Evolutionary conservation across 2,329 filamentous ascomycete species (phyloP), one percentile per base, ranked within the genome.

Genomic region (Coleophoma cylindrospora): DNA sequence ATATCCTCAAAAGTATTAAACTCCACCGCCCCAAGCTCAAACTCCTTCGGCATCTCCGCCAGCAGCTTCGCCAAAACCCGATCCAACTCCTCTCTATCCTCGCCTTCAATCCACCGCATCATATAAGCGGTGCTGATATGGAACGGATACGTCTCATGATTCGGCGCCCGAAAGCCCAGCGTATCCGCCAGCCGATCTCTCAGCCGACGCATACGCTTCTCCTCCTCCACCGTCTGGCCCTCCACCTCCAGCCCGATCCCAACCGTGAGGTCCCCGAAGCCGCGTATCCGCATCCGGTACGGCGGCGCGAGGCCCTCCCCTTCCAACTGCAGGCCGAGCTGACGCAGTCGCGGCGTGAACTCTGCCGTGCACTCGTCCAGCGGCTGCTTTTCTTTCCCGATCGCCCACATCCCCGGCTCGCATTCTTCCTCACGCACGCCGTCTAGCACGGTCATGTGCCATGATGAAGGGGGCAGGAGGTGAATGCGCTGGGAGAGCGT

Each of bases 1-100:
- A 62, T 62, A 38, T 50, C 56, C 15, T 61, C 57, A 51, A 58
- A 61, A 14, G 54, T 57, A 48, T 54, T 55, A 45, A 61, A 60
- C 43, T 61, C 57, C 17, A 56, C 48, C 11, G 51, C 43, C 2
- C 56, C 57, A 22, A 61, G 54, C 10, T 58, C 58, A 50, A 61
- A 57, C 46, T 58, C 52, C 21, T 43, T 43, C 41, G 55, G 44
- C 15, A 60, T 27, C 22, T 14, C 38, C 12, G 50, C 45, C 8
- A 57, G 45, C 37, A 51, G 48, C 34, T 53, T 43, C 36, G 34
- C 45, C 34, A 59, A 51, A 36, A 59, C 17, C 15, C 34, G 45
- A 36, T 54, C 45, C 37, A 61, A 17, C 51, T 54, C 50, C 12
- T 41, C 21, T 38, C 50, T 52, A 8, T 58, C 40, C 17, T 51